Percentiles rank a stretch among this genome's conserved stretches.
Conservation (phyloP, 2,329 filamentous ascomycete genomes). For the Tolypocladium tropicale region DNA sequence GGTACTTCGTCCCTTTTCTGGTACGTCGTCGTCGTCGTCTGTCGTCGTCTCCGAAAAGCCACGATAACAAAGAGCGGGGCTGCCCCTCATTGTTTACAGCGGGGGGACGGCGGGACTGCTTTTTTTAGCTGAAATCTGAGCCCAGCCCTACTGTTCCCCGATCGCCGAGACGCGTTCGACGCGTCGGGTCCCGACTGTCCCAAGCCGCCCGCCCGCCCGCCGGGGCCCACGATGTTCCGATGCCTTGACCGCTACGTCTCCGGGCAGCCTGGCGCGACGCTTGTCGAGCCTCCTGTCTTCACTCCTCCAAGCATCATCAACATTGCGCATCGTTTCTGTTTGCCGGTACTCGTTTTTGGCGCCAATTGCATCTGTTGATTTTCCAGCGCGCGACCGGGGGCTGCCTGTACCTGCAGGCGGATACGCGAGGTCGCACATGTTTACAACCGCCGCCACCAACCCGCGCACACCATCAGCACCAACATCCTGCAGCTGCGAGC, state of each 20-base stretch:
- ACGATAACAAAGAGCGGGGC: neutral
- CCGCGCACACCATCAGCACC: neutral
- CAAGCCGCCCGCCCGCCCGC: too few species aligned
- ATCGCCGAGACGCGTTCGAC: neutral
- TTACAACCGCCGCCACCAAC: neutral
- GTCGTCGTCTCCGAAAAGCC: neutral
- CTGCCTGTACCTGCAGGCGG: neutral
- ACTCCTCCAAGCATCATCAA: neutral
- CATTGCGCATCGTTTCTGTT: neutral
- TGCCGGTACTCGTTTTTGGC: too few species aligned
- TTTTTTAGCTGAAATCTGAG: neutral
- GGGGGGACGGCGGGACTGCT: neutral
- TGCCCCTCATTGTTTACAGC: slow-evolving; percentile 1
- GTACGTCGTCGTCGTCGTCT: too few species aligned
- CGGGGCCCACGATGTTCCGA: neutral
- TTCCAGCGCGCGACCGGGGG: neutral
- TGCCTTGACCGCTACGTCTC: neutral
- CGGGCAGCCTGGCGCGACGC: neutral
- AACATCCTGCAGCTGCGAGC: neutral
- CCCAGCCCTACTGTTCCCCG: neutral
- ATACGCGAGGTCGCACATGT: neutral
- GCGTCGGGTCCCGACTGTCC: neutral
- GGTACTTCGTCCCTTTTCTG: too few species aligned
- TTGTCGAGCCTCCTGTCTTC: neutral
- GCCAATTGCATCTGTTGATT: neutral